Conservation (phyloP, 139 green algal genomes). For the Edaphochlamys debaryana region DNA sequence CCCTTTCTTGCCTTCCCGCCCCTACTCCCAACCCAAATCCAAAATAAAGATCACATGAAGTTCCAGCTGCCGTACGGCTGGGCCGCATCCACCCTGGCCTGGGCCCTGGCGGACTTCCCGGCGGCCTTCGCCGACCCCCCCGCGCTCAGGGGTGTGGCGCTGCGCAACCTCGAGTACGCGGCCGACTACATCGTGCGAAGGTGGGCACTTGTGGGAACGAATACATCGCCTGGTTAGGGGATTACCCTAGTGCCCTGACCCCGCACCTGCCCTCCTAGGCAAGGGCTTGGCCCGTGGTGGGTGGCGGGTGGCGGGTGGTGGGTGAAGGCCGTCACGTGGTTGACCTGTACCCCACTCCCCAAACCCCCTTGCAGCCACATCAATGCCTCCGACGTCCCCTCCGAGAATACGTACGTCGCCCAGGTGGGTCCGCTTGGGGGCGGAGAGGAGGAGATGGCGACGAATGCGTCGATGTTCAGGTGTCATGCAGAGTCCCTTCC, state of each 20-base stretch:
- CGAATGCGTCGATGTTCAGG: too few species aligned
- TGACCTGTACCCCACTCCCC: too few species aligned
- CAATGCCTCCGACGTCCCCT: conserved; percentile 25
- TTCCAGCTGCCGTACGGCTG: conserved; percentile 36
- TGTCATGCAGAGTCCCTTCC: too few species aligned
- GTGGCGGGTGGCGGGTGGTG: too few species aligned
- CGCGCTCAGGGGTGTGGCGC: neutral
- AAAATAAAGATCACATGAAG: conserved; percentile 55
- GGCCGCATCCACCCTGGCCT: conserved; percentile 34
- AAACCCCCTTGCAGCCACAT: too few species aligned
- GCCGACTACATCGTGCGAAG: conserved; percentile 68
- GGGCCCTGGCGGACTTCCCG: conserved; percentile 43
- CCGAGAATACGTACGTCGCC: conserved; percentile 55
- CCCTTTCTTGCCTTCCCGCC: neutral
- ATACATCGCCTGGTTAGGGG: too few species aligned
- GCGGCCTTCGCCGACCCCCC: conserved; percentile 6
- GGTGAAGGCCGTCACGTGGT: too few species aligned
- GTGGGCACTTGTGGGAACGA: too few species aligned
- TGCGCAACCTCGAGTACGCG: conserved; percentile 55
- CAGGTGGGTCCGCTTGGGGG: conserved; percentile 46
- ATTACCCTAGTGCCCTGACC: too few species aligned
- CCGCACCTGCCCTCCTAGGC: too few species aligned
- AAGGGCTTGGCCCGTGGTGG: too few species aligned
- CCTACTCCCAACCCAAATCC: neutral
- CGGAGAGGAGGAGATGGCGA: too few species aligned